Conservation (phyloP, 257 asterid genomes). For the Ilex asprella region DNA sequence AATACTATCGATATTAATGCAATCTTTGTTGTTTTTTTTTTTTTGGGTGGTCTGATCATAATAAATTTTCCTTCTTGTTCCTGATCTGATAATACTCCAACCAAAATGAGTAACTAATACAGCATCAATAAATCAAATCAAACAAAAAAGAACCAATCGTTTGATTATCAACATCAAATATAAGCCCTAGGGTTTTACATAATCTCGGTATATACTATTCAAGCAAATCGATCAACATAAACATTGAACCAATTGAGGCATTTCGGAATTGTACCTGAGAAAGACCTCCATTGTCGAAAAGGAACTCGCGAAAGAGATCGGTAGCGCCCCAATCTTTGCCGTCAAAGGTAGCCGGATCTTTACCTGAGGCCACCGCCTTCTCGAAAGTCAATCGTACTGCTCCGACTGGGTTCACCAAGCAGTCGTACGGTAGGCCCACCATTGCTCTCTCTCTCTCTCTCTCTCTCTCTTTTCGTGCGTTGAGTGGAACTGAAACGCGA, state of each 20-base stretch:
- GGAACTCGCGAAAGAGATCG: conserved; percentile 64
- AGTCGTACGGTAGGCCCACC: conserved; percentile 84
- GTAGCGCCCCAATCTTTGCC: conserved; percentile 82
- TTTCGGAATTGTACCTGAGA: conserved; percentile 39
- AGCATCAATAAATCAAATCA: neutral
- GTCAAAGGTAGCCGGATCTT: conserved; percentile 39
- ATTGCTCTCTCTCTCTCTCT: conserved; percentile 17
- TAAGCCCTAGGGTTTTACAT: neutral
- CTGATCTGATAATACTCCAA: no score
- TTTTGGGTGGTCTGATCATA: no score
- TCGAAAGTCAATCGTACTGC: conserved; percentile 82
- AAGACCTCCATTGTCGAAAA: conserved; percentile 53
- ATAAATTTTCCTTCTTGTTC: no score
- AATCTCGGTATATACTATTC: no score
- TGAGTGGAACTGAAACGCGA: no score
- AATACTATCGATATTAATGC: neutral
- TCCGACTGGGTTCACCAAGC: conserved; percentile 84
- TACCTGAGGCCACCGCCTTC: conserved; percentile 50
- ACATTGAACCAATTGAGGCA: neutral
- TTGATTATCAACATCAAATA: neutral
- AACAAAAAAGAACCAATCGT: neutral
- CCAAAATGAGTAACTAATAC: no score
- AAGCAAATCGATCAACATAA: neutral
- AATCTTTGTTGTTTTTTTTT: no score
- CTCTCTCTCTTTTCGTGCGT: neutral